Evolutionary conservation across 192 early-diverging fungal species (phyloP), one percentile per base, ranked within the genome.

Genomic region (Backusella macrospora): DNA sequence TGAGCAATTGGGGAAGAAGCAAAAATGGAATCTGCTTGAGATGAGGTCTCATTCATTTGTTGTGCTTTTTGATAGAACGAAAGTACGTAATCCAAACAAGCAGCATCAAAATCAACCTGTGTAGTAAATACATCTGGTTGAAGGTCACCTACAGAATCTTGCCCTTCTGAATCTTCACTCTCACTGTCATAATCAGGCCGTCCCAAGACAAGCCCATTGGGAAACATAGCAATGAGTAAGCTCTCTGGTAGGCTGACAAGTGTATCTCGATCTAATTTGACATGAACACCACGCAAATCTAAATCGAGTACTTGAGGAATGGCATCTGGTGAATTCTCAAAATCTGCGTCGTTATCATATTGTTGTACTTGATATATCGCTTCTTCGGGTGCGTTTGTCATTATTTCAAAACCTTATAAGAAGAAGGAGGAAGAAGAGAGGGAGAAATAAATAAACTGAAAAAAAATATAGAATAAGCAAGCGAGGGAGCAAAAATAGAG

Each of bases 191-290:
- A 65, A 47, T 76, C 74, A 8, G 73, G 69, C 23, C 52, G 48
- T 9, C 81, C 80, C 47, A 88, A 73, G 34, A 84, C 80, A 55
- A 87, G 77, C 4, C 89, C 89, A 59, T 88, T 85, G 37, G 89
- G 87, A 78, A 90, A 88, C 86, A 90, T 88, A 69, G 82, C 85
- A 74, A 86, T 84, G 46, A 88, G 81, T 29, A 90, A 80, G 47
- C 83, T 86, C 73, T 90, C 89, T 34, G 89, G 89, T 8, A 90
- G 70, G 48, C 75, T 81, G 66, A 86, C 83, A 5, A 90, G 74
- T 3, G 83, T 83, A 14, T 90, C 87, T 21, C 89, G 78, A 67
- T 87, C 86, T 65, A 90, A 81, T 72, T 85, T 82, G 29, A 90
- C 80, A 10, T 80, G 73, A 16, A 75, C 83, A 9, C 89, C 89